Conservation (phyloP, 257 asterid species). For the Jacaranda mimosifolia region DNA sequence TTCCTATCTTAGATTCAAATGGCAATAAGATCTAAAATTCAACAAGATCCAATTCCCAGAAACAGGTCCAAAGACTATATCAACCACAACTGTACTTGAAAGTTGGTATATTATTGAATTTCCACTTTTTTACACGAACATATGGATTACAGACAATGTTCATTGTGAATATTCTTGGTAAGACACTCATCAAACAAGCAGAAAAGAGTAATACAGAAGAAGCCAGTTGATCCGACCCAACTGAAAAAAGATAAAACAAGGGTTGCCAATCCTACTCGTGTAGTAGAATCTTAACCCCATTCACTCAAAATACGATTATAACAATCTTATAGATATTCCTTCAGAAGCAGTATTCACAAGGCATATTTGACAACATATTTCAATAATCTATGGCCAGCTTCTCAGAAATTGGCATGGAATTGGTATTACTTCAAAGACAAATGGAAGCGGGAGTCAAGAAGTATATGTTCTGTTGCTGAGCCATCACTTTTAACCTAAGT, state of each 20-base stretch:
- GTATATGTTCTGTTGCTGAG: neutral
- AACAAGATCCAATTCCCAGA: too few species aligned
- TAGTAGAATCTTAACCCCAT: neutral
- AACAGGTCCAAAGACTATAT: neutral
- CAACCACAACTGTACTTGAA: neutral
- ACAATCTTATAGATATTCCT: neutral
- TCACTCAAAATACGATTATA: neutral
- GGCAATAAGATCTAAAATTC: too few species aligned
- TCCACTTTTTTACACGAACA: neutral
- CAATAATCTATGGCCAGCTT: neutral
- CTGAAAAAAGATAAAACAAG: neutral
- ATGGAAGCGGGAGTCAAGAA: neutral
- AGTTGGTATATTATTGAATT: neutral
- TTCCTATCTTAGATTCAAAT: too few species aligned
- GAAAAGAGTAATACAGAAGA: neutral
- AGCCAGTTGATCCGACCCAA: neutral
- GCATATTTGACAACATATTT: neutral
- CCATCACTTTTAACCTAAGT: neutral
- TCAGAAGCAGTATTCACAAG: neutral
- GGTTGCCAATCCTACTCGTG: neutral
- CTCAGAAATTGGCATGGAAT: neutral
- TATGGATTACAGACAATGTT: too few species aligned
- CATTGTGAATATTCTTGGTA: neutral
- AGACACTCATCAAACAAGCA: neutral
- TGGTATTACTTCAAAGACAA: neutral